Evolutionary conservation across 2,329 filamentous ascomycete genomes (phyloP), one percentile per base, ranked within the genome.

Genomic region (Fusarium globosum): DNA sequence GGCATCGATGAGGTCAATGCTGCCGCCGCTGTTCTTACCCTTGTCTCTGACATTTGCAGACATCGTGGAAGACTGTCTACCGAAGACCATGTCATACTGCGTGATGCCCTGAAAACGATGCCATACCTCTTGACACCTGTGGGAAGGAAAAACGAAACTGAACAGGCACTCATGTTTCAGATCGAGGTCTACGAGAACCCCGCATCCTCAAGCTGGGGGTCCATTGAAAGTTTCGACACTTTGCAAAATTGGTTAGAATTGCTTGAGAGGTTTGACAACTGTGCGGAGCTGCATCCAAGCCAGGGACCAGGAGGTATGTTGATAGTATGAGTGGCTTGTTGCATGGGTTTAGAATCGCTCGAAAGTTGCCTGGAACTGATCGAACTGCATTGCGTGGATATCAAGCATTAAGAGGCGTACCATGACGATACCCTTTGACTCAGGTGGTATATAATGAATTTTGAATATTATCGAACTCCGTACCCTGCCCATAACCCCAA

Each of bases 401-500:
- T 61, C 51, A 55, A 61, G 72, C 72, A 74, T 72, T 66, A 36
- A 41, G 62, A 55, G 53, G 72, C 57, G 57, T 53, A 69, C 39
- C 52, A 65, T 38, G 42, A 43, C 23, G 65, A 75, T 71, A 74
- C 73, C 69, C 63, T 30, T 64, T 58, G 69, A 64, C 41, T 64
- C 52, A 61, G 56, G 52, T 55, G 69, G 65, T 38, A 39, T 46
- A 63, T 43, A 61, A 61, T 30, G 52, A 64, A 65, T 65, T 28
- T 43, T 64, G 55, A 68, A 71, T 67, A 72, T 69, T 48, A 67
- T 71, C 46, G 53, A 67, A 77, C 75, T 77, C 76, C 74, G 33
- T 76, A 59, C 74, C 77, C 21, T 72, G 68, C 58, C 72, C 75
- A 49, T 76, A 60, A 70, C 43, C 69, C 75, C 60, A 71, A 62